Evolutionary conservation across 2,329 filamentous ascomycete genomes (phyloP).

Genomic region (Xylariaceae sp.): DNA sequence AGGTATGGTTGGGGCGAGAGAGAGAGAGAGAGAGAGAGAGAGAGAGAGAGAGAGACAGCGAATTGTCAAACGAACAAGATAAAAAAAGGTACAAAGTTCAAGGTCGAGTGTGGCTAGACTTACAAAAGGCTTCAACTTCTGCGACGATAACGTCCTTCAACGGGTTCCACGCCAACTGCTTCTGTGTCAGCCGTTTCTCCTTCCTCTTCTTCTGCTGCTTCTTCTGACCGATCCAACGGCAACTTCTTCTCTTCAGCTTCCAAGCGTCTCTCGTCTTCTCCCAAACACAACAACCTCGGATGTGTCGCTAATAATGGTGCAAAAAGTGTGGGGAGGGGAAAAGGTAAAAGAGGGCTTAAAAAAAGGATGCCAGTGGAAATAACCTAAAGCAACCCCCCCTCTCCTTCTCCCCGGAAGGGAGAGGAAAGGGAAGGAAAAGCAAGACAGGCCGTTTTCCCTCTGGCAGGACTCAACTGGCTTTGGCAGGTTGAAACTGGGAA

Average conservation of each 20-base stretch:
- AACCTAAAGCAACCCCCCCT: conserved; percentile 1
- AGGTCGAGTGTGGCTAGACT: conserved; percentile 12
- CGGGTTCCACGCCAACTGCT: conserved; percentile 18
- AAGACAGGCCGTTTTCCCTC: conserved; percentile 13
- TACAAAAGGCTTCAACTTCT: conserved; percentile 14
- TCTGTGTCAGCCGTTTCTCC: conserved; percentile 11
- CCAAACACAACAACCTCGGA: conserved; percentile 32
- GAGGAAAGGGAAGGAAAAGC: conserved; percentile 4
- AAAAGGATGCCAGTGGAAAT: conserved; percentile 21
- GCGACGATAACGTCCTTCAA: conserved; percentile 17
- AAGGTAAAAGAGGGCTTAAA: conserved; percentile 18
- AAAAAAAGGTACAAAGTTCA: background rate
- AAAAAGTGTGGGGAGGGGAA: conserved; percentile 22
- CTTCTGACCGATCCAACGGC: conserved; percentile 20
- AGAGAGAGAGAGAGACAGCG: background rate
- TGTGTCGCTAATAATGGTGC: conserved; percentile 17
- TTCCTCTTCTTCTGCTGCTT: conserved; percentile 15
- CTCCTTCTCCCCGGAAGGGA: conserved; percentile 3
- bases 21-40: background rate
- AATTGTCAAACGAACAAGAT: background rate
- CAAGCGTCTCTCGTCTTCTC: conserved; percentile 25
- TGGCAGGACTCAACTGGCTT: conserved; percentile 11
- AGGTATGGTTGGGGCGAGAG: background rate
- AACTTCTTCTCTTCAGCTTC: conserved; percentile 25
- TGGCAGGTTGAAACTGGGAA: conserved; percentile 17